These are phyloP conservation scores for Penicillium crustosum DNA, from an alignment of 2,329 filamentous ascomycete species.

Conservation along the genomic window DNA sequence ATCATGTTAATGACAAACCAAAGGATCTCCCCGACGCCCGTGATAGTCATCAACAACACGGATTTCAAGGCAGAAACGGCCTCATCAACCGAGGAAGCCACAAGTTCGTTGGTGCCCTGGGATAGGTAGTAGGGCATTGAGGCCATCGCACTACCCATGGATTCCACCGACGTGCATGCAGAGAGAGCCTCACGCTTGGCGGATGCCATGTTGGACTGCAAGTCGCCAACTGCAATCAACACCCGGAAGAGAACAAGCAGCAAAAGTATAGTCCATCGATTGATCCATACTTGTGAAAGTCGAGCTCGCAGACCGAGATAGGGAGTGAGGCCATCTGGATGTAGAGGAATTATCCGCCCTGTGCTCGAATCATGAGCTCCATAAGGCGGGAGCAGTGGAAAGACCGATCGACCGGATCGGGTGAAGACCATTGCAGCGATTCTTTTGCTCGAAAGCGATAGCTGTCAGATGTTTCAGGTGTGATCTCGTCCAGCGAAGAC, in stretches of 20 bases:
- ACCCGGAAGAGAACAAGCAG: slow-evolving; percentile 80
- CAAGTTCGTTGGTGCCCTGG: slow-evolving; percentile 80
- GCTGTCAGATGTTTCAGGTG: background rate
- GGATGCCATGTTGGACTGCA: slow-evolving; percentile 71
- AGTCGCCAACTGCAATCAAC: slow-evolving; percentile 69
- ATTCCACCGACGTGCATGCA: slow-evolving; percentile 89
- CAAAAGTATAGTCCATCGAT: slow-evolving; percentile 91
- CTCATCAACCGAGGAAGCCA: slow-evolving; percentile 75
- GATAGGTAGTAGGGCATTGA: slow-evolving; percentile 98
- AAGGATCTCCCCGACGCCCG: slow-evolving; percentile 80
- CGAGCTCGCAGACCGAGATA: slow-evolving; percentile 88
- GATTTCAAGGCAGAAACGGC: slow-evolving; percentile 77
- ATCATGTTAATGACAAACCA: slow-evolving; percentile 91
- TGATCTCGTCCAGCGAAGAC: slow-evolving; percentile 7
- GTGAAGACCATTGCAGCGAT: slow-evolving; percentile 34
- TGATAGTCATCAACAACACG: slow-evolving; percentile 75
- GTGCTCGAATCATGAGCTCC: slow-evolving; percentile 50
- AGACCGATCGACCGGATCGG: slow-evolving; percentile 34
- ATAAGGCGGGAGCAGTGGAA: slow-evolving; percentile 44
- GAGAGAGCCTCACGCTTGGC: slow-evolving; percentile 80
- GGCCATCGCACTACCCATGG: slow-evolving; percentile 89
- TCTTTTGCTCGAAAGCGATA: background rate
- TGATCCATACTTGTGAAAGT: slow-evolving; percentile 95
- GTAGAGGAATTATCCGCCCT: slow-evolving; percentile 56
- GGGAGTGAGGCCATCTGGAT: slow-evolving; percentile 74